These are phyloP conservation scores for Moricandia arvensis DNA, from an alignment of 345 rosid genomes.

Conservation along the genomic window DNA sequence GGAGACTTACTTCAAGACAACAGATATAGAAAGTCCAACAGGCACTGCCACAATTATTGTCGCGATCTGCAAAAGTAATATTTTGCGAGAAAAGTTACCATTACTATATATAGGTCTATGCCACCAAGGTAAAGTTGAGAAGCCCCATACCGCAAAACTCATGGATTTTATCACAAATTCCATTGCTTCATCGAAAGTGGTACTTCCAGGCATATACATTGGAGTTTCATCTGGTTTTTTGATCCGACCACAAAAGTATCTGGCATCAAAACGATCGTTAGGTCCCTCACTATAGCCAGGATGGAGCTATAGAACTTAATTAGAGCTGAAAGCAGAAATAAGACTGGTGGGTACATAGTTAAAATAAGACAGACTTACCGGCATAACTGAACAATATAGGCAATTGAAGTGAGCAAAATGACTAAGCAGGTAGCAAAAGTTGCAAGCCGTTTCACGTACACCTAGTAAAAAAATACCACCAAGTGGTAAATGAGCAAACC, in stretches of 20 bases:
- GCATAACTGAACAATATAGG: slow-evolving; percentile 54
- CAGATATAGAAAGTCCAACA: slow-evolving; percentile 83
- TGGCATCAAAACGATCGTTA: slow-evolving; percentile 25
- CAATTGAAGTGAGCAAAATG: slow-evolving; percentile 54
- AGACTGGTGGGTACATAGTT: not conserved
- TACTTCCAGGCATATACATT: slow-evolving; percentile 54
- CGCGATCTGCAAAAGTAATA: slow-evolving; percentile 49
- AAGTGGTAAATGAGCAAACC: slow-evolving; percentile 5
- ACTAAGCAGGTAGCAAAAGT: slow-evolving; percentile 71
- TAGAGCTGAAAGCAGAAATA: not conserved
- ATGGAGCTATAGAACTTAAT: too few relatives aligned
- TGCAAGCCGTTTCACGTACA: slow-evolving; percentile 68
- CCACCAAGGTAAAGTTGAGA: not conserved
- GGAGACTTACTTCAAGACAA: slow-evolving; percentile 71
- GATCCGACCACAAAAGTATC: slow-evolving; percentile 68
- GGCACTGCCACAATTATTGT: slow-evolving; percentile 87
- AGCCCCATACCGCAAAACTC: slow-evolving; percentile 60
- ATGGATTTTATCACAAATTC: slow-evolving; percentile 63
- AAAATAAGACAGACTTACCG: slow-evolving; percentile 42
- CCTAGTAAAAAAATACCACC: slow-evolving; percentile 47
- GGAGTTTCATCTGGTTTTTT: slow-evolving; percentile 46
- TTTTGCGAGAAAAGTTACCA: slow-evolving; percentile 21
- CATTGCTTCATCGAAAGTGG: slow-evolving; percentile 36
- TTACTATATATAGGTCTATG: not conserved
- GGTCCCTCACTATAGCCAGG: not conserved